These are phyloP conservation scores for Xylariaceae sp. DNA, from an alignment of 2,329 filamentous ascomycete genomes.

Conservation along the genomic window DNA sequence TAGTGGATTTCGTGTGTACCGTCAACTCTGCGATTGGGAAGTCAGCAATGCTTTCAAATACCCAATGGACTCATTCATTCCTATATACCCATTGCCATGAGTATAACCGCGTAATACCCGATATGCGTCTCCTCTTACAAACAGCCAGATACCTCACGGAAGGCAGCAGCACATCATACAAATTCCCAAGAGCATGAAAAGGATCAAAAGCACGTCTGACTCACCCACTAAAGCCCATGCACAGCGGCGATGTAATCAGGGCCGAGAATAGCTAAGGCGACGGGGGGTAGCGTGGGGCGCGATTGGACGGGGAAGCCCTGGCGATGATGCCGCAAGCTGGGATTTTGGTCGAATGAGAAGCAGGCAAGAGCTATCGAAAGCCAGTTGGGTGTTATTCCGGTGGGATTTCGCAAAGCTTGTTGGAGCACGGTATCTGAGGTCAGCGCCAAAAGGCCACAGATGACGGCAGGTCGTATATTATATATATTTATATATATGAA, in stretches of 20 bases:
- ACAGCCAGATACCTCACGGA: background rate
- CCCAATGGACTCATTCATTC: no score
- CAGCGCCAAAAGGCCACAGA: slow-evolving; percentile 30
- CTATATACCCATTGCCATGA: no score
- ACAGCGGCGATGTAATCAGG: slow-evolving; percentile 25
- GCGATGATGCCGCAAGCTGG: slow-evolving; percentile 28
- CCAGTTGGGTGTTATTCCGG: slow-evolving; percentile 16
- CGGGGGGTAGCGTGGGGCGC: slow-evolving; percentile 14
- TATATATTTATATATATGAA: no score
- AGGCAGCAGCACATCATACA: no score
- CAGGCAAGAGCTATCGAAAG: slow-evolving; percentile 14
- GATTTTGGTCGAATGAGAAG: slow-evolving; percentile 26
- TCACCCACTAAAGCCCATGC: slow-evolving; percentile 29
- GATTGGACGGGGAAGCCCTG: slow-evolving; percentile 28
- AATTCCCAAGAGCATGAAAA: slow-evolving; percentile 13
- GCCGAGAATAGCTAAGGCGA: slow-evolving; percentile 20
- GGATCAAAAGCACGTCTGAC: slow-evolving; percentile 29
- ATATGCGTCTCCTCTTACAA: no score
- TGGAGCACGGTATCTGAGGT: slow-evolving; percentile 31
- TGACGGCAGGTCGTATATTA: slow-evolving; percentile 22
- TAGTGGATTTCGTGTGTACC: slow-evolving; percentile 12
- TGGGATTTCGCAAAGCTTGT: slow-evolving; percentile 16
- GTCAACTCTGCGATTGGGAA: no score
- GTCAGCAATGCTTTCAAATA: no score
- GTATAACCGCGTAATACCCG: no score